Conservation (phyloP, 306 rosid species). For the Argentina anserina region DNA sequence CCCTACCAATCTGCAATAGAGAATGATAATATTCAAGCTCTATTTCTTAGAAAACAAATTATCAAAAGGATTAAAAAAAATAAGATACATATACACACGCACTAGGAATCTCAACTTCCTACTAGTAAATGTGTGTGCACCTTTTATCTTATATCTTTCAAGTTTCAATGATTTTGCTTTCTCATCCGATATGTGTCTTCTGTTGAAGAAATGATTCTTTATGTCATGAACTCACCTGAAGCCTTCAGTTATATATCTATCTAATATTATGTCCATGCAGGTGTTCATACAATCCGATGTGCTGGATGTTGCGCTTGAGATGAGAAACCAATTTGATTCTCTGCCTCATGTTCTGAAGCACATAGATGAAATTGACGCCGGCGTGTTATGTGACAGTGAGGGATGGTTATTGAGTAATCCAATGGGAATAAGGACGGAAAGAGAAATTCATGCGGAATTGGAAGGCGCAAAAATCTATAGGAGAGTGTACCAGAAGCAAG, state of each 20-base stretch:
- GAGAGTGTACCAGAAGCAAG: conserved; percentile 60
- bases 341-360: conserved; percentile 42
- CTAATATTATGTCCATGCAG: conserved; percentile 33
- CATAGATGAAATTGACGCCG: conserved; percentile 35
- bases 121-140: not conserved
- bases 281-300: conserved; percentile 76
- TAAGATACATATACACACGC: too few relatives aligned
- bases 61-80: not conserved
- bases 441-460: conserved; percentile 87
- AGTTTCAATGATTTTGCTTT: not conserved
- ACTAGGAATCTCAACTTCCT: not conserved
- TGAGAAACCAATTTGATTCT: conserved; percentile 70
- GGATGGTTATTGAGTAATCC: conserved; percentile 88
- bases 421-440: conserved; percentile 78
- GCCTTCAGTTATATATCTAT: not conserved
- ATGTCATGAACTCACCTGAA: not conserved
- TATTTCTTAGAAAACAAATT: not conserved
- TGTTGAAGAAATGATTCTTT: not conserved
- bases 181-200: not conserved
- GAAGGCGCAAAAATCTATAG: conserved; percentile 72
- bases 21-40: not conserved
- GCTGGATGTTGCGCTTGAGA: conserved; percentile 61
- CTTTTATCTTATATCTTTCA: not conserved
- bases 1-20: too few relatives aligned
- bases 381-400: conserved; percentile 46